Conservation (phyloP, 2,329 filamentous ascomycete genomes). For the Neoascochyta sp. region DNA sequence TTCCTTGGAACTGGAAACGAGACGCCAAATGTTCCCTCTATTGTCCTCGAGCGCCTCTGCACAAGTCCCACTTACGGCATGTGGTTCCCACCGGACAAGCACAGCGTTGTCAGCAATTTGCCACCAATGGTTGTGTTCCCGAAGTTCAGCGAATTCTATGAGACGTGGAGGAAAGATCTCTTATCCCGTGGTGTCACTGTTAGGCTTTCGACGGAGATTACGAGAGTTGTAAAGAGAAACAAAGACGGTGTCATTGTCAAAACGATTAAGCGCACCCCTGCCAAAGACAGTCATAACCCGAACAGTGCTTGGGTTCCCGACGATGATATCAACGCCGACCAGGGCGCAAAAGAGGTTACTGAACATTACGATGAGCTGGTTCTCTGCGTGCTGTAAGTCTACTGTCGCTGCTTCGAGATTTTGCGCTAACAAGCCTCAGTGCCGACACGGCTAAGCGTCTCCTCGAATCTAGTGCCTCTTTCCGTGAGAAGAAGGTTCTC, state of each 20-base stretch:
- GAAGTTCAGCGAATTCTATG: slow-evolving; percentile 59
- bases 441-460: slow-evolving; percentile 57
- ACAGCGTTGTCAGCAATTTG: slow-evolving; percentile 48
- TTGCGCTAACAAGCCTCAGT: slow-evolving; percentile 15
- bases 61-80: slow-evolving; percentile 56
- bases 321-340: slow-evolving; percentile 39
- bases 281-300: slow-evolving; percentile 43
- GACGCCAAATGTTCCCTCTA: slow-evolving; percentile 65
- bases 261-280: slow-evolving; percentile 43
- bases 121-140: slow-evolving; percentile 61
- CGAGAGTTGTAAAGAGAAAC: slow-evolving; percentile 50
- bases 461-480: slow-evolving; percentile 55
- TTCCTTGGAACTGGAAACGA: slow-evolving; percentile 74
- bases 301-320: slow-evolving; percentile 44
- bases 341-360: slow-evolving; percentile 41
- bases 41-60: slow-evolving; percentile 56
- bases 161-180: slow-evolving; percentile 53
- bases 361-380: slow-evolving; percentile 63
- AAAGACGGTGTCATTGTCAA: slow-evolving; percentile 52
- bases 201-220: slow-evolving; percentile 55
- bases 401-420: background rate
- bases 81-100: slow-evolving; percentile 54
- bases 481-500: slow-evolving; percentile 63
- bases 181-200: slow-evolving; percentile 55
- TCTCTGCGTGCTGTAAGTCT: slow-evolving; percentile 53